Base-by-base conservation (phyloP, 2,329 filamentous ascomycete species). In the Sporothrix humicola region DNA sequence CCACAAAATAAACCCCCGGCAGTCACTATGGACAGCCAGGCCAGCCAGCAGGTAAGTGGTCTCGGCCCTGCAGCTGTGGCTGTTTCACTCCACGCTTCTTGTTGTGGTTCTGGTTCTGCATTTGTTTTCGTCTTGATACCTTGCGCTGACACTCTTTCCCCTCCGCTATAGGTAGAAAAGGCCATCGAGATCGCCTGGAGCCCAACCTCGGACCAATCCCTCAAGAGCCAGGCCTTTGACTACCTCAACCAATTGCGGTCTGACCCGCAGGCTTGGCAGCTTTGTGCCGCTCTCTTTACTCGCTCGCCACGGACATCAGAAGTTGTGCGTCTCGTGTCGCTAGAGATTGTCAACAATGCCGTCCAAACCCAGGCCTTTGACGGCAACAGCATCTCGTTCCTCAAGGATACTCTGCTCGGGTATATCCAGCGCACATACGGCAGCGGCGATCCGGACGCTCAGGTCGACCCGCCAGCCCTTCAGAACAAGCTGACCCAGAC, bases 401-500 rank as follows among this genome's bases (percentile, higher is more conserved):
- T 98, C 78, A 94, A 93, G 81, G 91, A 96, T 78, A 92, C 90
- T 61, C 85, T 99, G 77, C 86, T 97, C 83, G 88, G 89, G 77
- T 98, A 98, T 82, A 87, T 96, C 75, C 89, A 89, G 77, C 89
- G 91, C 78, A 90, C 88, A 68, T 98, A 98, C 81, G 88, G 90
- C 71, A 84, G 87, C 54, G 85, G 73, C 58, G 69, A 70, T 13
- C 68, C 73, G 15, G 73, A 85, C 48, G 82, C 85, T 10, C 86
- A 88, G 72, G 83, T 91, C 76, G 96, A 99, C 81, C 89, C 91
- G 9, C 82, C 89, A 31, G 88, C 89, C 77, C 91, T 99, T 59
- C 95, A 98, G 83, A 99, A 98, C 85, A 99, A 99, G 84, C 89
- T 99, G 77, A 95, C 95, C 63, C 96, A 99, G 84, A 97, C 95